These are phyloP conservation scores for Syzygium malaccense DNA, from an alignment of 441 rosid species.

Conservation along the genomic window DNA sequence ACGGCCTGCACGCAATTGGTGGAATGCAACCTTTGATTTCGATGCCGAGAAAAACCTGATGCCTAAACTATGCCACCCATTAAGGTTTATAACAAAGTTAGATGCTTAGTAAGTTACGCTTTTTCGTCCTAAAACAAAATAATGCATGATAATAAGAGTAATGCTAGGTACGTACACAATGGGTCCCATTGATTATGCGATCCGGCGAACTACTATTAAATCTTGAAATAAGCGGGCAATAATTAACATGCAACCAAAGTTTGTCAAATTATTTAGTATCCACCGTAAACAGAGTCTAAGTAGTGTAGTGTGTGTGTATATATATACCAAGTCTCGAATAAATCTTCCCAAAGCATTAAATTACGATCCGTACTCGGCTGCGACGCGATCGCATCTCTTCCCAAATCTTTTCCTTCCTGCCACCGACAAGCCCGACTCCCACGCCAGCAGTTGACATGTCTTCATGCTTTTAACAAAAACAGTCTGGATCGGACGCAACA, in stretches of 20 bases:
- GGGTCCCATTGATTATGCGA: not conserved
- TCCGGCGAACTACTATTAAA: not conserved
- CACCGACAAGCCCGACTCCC: slow-evolving; percentile 12
- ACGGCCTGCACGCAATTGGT: not conserved
- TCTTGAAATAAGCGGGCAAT: not conserved
- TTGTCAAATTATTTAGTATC: not conserved
- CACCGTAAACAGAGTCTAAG: not conserved
- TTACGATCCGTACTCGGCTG: slow-evolving; percentile 36
- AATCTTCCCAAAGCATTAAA: not conserved
- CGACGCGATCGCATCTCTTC: slow-evolving; percentile 21
- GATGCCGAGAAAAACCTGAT: not conserved
- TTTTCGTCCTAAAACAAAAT: not conserved
- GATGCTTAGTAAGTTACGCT: not conserved
- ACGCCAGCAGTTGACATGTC: not conserved
- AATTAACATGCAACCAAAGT: not conserved
- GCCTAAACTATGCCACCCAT: not conserved
- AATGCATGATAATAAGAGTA: not conserved
- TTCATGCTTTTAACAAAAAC: not conserved
- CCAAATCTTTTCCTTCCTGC: slow-evolving; percentile 3
- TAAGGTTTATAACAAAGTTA: not conserved
- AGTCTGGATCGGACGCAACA: not conserved
- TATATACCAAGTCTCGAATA: not conserved
- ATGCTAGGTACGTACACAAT: not conserved
- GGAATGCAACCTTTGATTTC: not conserved
- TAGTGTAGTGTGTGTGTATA: not conserved